Percentiles rank a stretch among this genome's conserved stretches.
phyloP scores from a whole-genome alignment of 208 protist genomes.

The Borovskyia barvae region DNA sequence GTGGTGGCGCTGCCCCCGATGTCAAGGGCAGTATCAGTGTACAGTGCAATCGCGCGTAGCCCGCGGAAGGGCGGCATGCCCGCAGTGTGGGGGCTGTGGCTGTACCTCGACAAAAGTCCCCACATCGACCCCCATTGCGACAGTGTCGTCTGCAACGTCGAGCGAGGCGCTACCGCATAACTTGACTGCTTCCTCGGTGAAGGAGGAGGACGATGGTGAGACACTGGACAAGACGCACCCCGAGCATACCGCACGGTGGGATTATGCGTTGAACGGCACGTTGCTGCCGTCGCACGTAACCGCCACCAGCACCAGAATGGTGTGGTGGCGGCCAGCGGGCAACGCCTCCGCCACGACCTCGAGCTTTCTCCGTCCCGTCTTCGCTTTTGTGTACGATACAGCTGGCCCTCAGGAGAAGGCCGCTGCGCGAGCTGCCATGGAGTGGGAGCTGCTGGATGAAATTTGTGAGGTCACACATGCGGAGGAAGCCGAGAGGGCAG shows the following conservation, averaged over 20 bases:
- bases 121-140: too few species aligned
- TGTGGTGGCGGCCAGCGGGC: constrained; percentile 55
- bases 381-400: constrained; percentile 46
- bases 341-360: background rate
- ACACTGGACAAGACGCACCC: constrained; percentile 53
- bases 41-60: constrained; percentile 50
- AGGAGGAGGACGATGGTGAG: background rate
- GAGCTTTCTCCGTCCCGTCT: constrained; percentile 58
- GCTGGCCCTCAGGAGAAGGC: constrained; percentile 39
- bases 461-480: constrained; percentile 52
- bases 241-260: constrained; percentile 42
- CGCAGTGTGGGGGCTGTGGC: constrained; percentile 32
- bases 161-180: too few species aligned
- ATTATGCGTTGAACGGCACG: constrained; percentile 44
- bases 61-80: constrained; percentile 35
- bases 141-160: background rate
- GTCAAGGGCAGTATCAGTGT: constrained; percentile 46
- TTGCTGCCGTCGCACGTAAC: constrained; percentile 49
- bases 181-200: background rate
- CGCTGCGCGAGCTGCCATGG: constrained; percentile 37
- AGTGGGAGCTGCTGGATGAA: constrained; percentile 35
- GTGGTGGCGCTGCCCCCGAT: constrained; percentile 62
- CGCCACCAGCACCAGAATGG: constrained; percentile 37
- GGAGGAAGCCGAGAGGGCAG: constrained; percentile 29
- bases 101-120: background rate